A percentile compares a stretch with the other conserved stretches of the same genome.
Conservation (phyloP, 495 filamentous ascomycete species). For the Neurospora discreta region DNA sequence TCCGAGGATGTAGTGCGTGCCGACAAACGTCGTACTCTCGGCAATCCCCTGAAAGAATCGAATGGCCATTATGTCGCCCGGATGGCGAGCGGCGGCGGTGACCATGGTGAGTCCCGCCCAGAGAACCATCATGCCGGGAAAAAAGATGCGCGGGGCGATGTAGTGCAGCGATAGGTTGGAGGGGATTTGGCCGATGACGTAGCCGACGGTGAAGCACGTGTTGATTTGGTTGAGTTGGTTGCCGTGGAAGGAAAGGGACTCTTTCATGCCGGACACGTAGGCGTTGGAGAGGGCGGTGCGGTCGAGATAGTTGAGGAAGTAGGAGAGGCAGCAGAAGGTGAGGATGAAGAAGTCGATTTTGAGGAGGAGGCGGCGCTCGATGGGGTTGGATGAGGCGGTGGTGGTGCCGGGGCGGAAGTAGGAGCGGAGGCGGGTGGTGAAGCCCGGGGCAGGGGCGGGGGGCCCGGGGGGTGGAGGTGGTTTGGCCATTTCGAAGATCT, state of each 20-base stretch:
- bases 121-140: constrained; percentile 48
- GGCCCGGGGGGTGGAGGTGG: too few species aligned
- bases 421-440: not conserved
- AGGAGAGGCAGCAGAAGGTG: constrained; percentile 52
- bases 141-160: constrained; percentile 46
- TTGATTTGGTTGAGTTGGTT: constrained; percentile 50
- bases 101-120: constrained; percentile 54
- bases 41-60: constrained; percentile 58
- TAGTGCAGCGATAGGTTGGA: constrained; percentile 49
- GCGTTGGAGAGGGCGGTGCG: constrained; percentile 50
- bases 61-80: constrained; percentile 50
- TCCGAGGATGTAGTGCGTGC: constrained; percentile 55
- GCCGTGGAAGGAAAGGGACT: constrained; percentile 45
- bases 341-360: constrained; percentile 58
- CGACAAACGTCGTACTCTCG: constrained; percentile 50
- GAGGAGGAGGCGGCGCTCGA: constrained; percentile 36
- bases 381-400: constrained; percentile 19
- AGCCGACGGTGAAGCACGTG: constrained; percentile 38
- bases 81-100: constrained; percentile 39
- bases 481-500: not conserved
- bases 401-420: constrained; percentile 1
- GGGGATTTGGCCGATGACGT: constrained; percentile 50
- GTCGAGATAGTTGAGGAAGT: constrained; percentile 46
- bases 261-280: constrained; percentile 57
- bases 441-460: not conserved